Evolutionary conservation across 805 yeast genomes (phyloP), one percentile per base, ranked within the genome.

Genomic region (Helenozyma rhizophorensis): DNA sequence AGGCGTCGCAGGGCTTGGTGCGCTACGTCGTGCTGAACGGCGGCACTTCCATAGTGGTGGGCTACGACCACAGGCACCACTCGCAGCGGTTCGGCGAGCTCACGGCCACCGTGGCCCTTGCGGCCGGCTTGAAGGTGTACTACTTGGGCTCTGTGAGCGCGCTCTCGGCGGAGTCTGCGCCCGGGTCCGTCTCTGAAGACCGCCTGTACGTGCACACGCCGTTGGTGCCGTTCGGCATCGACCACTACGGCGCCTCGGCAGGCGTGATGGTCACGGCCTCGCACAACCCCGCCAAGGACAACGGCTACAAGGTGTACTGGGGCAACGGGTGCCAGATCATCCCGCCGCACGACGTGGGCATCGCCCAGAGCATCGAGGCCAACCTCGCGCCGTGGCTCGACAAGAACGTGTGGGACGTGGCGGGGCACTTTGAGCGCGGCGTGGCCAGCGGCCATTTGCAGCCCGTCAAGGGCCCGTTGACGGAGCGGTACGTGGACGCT

Each of bases 261-360:
- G 98, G 97, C 14, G 83, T 90, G 1, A 89, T 89, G 96, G 76
- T 89, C 18, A 87, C 96, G 1, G 95, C 96, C 1, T 83, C 93
- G 32, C 95, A 85, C 51, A 83, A 83, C 52, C 90, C 93, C 1
- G 83, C 83, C 21, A 65, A 74, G 54, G 96, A 88, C 53, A 89
- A 89, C 51, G 97, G 97, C 0, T 90, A 86, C 61, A 90, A 90
- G 53, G 97, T 90, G 1, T 90, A 93, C 62, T 87, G 93, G 77
- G 65, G 70, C 8, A 90, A 90, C 53, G 97, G 96, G 4, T 90
- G 97, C 56, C 97, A 93, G 56, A 93, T 90, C 42, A 86, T 90
- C 28, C 89, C 96, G 2, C 97, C 98, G 0, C 87, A 81, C 50
- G 97, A 93, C 51, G 48, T 50, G 2, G 78, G 71, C 1, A 90